These are phyloP conservation scores for Sporisorium scitamineum DNA, from an alignment of 1,284 basidiomycete genomes.

Conservation along the genomic window DNA sequence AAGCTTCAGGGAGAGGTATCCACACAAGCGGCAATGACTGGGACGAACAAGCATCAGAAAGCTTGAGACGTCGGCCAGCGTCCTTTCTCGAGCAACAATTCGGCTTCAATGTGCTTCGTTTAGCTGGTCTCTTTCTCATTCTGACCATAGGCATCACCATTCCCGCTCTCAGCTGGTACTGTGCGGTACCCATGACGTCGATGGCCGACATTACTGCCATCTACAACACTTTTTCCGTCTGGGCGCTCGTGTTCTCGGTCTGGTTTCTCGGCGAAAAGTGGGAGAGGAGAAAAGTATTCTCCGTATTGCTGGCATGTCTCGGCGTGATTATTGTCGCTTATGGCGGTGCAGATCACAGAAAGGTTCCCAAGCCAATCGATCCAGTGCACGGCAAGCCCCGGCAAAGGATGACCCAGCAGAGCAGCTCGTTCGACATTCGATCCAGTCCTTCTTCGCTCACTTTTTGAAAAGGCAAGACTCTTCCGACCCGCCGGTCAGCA, in stretches of 20 bases:
- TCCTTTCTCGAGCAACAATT: conserved; percentile 34
- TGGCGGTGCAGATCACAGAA: conserved; percentile 59
- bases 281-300: conserved; percentile 61
- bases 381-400: conserved; percentile 52
- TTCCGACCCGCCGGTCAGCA: conserved; percentile 17
- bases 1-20: conserved; percentile 28
- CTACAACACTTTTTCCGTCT: conserved; percentile 68
- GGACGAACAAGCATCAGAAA: conserved; percentile 9
- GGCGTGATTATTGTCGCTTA: conserved; percentile 66
- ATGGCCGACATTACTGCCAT: conserved; percentile 69
- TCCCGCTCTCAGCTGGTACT: conserved; percentile 67
- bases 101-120: conserved; percentile 40
- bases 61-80: conserved; percentile 10
- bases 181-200: conserved; percentile 65
- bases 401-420: conserved; percentile 15
- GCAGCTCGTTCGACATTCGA: conserved; percentile 14
- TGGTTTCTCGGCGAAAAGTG: conserved; percentile 66
- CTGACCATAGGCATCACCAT: conserved; percentile 65
- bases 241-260: conserved; percentile 68
- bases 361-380: conserved; percentile 48
- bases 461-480: conserved; percentile 11
- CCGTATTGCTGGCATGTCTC: conserved; percentile 60
- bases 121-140: conserved; percentile 48
- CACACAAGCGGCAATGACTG: background rate
- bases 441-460: background rate